Evolutionary conservation across 306 rosid species (phyloP), one percentile per base, ranked within the genome.

Genomic region (Leucaena leucocephala): DNA sequence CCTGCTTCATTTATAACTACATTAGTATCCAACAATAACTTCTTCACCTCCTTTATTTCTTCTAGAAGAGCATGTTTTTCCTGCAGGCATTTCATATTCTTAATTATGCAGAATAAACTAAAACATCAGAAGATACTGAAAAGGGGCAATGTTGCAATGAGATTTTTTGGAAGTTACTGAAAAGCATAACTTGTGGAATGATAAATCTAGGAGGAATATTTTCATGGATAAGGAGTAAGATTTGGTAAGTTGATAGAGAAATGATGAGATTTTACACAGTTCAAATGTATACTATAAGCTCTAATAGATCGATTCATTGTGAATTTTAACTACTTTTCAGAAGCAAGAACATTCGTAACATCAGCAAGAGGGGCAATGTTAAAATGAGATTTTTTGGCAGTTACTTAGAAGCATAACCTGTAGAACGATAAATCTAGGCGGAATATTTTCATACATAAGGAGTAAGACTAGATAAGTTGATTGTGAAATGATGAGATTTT

Each of bases 11-110:
- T 17, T 33, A 84, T 35, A 63, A 84, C 81, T 35, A 84, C 66
- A 74, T 72, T 84, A 43, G 77, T 40, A 50, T 84, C 88, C 7
- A 84, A 54, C 77, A 87, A 27, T 49, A 7, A 57, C 33, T 73
- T 75, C 83, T 87, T 87, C 58, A 82, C 83, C 52, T 48, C 74
- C 75, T 61, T 74, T 73, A 87, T 82, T 80, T 87, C 90, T 77
- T 78, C 79, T 33, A 76, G 58, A 50, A 87, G 35, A 68, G 63
- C 16, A 54, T 1, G 14, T 43, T 68, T 84, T 74, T 34, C 86
- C 90, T 87, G 81, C 79, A 17, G 63, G 19, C 75, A 75, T 45
- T 9, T 9, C 34, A 19, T 67, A 43, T 45, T 39, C 71, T 65
- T n/a, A 8, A 65, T 66, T 39, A 4, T 16, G 71, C 7, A 38